A percentile compares a stretch with the other conserved stretches of the same genome.
Evolutionary conservation across 257 asterid genomes (phyloP).

Genomic region (Buddleja alternifolia): DNA sequence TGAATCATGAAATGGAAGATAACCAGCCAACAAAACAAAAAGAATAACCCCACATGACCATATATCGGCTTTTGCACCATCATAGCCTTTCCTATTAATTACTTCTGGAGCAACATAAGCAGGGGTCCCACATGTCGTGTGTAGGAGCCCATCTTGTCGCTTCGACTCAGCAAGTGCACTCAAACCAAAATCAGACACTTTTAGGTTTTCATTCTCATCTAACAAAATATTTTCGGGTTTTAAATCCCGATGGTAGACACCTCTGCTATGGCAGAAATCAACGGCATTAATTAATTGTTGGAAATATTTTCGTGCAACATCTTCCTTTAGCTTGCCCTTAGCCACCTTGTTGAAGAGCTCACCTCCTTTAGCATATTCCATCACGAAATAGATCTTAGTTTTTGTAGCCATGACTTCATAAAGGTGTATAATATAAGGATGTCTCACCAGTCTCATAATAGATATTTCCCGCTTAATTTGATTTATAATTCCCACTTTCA

Average conservation of each 20-base stretch:
- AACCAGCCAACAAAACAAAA: conserved; percentile 72
- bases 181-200: conserved; percentile 85
- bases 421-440: conserved; percentile 71
- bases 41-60: conserved; percentile 94
- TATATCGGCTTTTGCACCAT: conserved; percentile 82
- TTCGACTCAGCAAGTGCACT: conserved; percentile 80
- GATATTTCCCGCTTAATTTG: conserved; percentile 87
- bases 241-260: conserved; percentile 83
- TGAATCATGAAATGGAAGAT: conserved; percentile 79
- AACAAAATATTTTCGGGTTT: conserved; percentile 82
- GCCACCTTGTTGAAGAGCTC: conserved; percentile 84
- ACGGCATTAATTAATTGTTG: conserved; percentile 79
- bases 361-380: conserved; percentile 88
- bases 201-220: conserved; percentile 79
- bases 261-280: conserved; percentile 87
- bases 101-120: conserved; percentile 95
- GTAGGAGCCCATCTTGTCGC: conserved; percentile 84
- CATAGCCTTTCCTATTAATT: conserved; percentile 76
- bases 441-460: conserved; percentile 74
- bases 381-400: conserved; percentile 76
- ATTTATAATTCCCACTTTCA: conserved; percentile 60
- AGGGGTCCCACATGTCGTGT: conserved; percentile 94
- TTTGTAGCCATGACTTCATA: conserved; percentile 93
- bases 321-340: conserved; percentile 72
- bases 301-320: conserved; percentile 64